Conservation (phyloP, 1,284 basidiomycete genomes). For the Cryptococcus jaspeensis region DNA sequence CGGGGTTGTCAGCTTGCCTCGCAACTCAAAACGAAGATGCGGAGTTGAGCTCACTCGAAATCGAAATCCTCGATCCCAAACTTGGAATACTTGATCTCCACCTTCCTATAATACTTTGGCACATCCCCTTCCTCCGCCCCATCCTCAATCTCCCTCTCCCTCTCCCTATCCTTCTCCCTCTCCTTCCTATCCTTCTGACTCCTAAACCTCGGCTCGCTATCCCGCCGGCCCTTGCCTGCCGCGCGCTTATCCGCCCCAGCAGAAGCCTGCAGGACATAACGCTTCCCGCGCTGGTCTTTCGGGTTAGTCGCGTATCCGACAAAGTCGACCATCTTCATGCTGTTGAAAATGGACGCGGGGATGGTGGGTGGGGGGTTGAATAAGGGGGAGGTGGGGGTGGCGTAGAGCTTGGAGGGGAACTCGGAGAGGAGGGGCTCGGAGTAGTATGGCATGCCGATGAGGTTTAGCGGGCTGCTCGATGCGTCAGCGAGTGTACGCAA, state of each 20-base stretch:
- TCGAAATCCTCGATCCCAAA: conserved; percentile 99
- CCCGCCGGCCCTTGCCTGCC: conserved; percentile 28
- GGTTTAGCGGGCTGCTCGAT: conserved; percentile 70
- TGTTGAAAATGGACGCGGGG: conserved; percentile 69
- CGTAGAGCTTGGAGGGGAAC: conserved; percentile 56
- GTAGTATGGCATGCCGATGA: conserved; percentile 88
- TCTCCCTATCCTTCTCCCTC: background rate
- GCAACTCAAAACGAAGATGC: background rate
- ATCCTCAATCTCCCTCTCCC: conserved; percentile 11
- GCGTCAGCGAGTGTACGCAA: background rate
- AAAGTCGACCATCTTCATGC: conserved; percentile 83
- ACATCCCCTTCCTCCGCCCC: conserved; percentile 55
- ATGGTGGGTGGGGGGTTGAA: conserved; percentile 66
- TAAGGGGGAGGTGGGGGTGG: conserved; percentile 52
- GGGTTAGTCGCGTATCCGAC: conserved; percentile 83
- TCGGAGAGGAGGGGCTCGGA: conserved; percentile 73
- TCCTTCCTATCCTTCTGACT: conserved; percentile 66
- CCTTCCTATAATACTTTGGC: conserved; percentile 81
- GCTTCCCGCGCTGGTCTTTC: conserved; percentile 74
- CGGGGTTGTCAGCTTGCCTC: no score
- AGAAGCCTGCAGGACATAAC: conserved; percentile 64
- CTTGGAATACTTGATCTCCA: conserved; percentile 97
- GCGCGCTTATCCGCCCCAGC: conserved; percentile 33
- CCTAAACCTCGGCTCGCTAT: conserved; percentile 67
- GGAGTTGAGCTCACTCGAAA: conserved; percentile 66